Evolutionary conservation across 306 rosid species (phyloP).

Genomic region (Prunus kanzakura): DNA sequence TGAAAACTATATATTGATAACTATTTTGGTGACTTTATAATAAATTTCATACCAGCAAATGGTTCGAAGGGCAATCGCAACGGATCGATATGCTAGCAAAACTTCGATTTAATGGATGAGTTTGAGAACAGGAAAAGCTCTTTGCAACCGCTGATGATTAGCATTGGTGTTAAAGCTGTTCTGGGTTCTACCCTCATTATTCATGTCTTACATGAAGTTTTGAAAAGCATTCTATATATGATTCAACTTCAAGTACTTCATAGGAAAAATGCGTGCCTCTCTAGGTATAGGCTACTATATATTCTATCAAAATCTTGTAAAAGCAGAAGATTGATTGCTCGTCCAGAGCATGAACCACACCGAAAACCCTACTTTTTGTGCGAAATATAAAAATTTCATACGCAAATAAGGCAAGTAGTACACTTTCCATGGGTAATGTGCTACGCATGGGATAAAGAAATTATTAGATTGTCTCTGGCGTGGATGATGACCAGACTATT

Average conservation of each 20-base stretch:
- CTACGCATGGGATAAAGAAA: slow-evolving; percentile 17
- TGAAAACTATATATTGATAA: too few species aligned
- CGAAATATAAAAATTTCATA: background rate
- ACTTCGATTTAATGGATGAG: background rate
- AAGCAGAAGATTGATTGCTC: background rate
- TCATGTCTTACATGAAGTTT: slow-evolving; percentile 1
- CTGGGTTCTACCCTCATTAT: background rate
- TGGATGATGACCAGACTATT: slow-evolving; percentile 18
- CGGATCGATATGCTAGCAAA: background rate
- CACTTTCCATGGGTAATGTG: slow-evolving; percentile 14
- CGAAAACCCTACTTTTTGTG: background rate
- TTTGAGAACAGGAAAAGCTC: background rate
- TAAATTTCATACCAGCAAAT: background rate
- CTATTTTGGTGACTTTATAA: background rate
- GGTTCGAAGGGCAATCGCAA: background rate
- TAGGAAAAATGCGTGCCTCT: background rate
- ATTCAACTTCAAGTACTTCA: too few species aligned
- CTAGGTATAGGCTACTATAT: background rate
- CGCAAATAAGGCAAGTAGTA: slow-evolving; percentile 15
- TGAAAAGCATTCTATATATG: background rate
- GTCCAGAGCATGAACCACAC: background rate
- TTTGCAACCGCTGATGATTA: background rate
- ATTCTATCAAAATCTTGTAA: background rate
- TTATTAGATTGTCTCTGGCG: slow-evolving; percentile 12
- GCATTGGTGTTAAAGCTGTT: background rate